A percentile compares a stretch with the other conserved stretches of the same genome.
phyloP scores from a whole-genome alignment of 805 yeast genomes.

The Metschnikowia cubensis region DNA sequence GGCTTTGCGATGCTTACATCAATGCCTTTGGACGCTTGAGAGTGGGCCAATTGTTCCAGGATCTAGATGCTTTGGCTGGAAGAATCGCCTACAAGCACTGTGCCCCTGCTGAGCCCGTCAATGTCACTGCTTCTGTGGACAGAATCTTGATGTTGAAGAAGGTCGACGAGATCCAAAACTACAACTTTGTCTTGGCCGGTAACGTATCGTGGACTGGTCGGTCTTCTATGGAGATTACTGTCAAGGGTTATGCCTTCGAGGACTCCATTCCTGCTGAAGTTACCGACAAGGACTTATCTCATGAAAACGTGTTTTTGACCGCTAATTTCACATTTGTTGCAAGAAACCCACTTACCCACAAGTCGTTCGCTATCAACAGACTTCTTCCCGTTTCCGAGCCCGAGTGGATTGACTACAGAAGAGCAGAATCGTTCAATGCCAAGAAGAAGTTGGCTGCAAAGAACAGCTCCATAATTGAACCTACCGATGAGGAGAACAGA shows the following conservation, averaged over 20 bases:
- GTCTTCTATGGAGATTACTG: conserved; percentile 92
- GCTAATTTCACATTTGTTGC: conserved; percentile 96
- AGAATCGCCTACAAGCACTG: conserved; percentile 90
- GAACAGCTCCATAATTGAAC: conserved; percentile 55
- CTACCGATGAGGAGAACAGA: conserved; percentile 65
- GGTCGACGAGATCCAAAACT: conserved; percentile 69
- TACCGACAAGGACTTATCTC: conserved; percentile 54
- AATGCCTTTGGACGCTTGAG: conserved; percentile 88
- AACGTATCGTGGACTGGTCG: conserved; percentile 91
- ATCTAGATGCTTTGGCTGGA: conserved; percentile 90
- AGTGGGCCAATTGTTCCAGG: conserved; percentile 92
- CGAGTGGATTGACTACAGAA: conserved; percentile 79
- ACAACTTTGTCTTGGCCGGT: conserved; percentile 83
- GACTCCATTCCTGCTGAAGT: conserved; percentile 50
- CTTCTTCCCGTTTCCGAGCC: conserved; percentile 68
- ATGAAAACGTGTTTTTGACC: conserved; percentile 69
- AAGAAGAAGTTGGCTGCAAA: conserved; percentile 78
- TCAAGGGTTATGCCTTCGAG: conserved; percentile 77
- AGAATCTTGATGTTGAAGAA: conserved; percentile 82
- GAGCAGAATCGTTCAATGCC: conserved; percentile 88
- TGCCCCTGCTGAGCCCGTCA: conserved; percentile 92
- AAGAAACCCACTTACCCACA: conserved; percentile 88
- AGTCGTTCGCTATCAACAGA: conserved; percentile 80
- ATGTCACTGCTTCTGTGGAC: conserved; percentile 94
- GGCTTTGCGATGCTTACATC: conserved; percentile 82